Percentiles rank a stretch among this genome's conserved stretches.
These are phyloP conservation scores for Leccinum disarticulatum DNA, from an alignment of 768 basidiomycete species.

Conservation along the genomic window DNA sequence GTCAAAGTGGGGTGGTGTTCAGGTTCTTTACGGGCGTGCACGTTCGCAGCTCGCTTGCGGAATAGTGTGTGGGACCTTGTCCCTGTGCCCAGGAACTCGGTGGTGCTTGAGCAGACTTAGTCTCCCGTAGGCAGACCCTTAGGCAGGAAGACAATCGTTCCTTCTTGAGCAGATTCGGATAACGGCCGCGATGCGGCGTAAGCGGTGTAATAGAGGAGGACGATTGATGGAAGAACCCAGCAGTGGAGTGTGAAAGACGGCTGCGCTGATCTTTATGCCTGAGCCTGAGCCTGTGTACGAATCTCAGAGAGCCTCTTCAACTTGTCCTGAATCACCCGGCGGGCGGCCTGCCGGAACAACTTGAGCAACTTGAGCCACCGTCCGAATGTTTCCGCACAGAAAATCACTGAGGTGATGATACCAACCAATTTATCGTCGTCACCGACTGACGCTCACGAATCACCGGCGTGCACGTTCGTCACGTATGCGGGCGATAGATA, in stretches of 20 bases:
- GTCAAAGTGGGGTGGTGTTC: background rate
- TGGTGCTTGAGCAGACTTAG: background rate
- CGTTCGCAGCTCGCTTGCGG: background rate
- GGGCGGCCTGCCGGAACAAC: background rate
- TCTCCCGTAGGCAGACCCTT: no score
- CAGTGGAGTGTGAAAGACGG: background rate
- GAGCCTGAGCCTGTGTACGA: background rate
- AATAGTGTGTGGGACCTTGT: background rate
- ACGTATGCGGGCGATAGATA: background rate
- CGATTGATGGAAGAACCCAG: background rate
- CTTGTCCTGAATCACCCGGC: background rate
- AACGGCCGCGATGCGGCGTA: background rate
- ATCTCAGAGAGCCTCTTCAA: background rate
- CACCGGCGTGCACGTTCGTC: slow-evolving; percentile 5
- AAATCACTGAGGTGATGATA: background rate
- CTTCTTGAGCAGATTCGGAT: background rate
- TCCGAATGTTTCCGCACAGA: background rate
- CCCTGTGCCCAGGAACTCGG: background rate
- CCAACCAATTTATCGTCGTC: background rate
- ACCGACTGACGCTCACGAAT: no score
- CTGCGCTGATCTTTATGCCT: background rate
- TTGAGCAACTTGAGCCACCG: background rate
- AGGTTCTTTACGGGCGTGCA: background rate
- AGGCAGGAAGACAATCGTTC: no score
- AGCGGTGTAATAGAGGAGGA: background rate